Evolutionary conservation across 2,329 filamentous ascomycete species (phyloP).

Genomic region (Harringtonia lauricola): DNA sequence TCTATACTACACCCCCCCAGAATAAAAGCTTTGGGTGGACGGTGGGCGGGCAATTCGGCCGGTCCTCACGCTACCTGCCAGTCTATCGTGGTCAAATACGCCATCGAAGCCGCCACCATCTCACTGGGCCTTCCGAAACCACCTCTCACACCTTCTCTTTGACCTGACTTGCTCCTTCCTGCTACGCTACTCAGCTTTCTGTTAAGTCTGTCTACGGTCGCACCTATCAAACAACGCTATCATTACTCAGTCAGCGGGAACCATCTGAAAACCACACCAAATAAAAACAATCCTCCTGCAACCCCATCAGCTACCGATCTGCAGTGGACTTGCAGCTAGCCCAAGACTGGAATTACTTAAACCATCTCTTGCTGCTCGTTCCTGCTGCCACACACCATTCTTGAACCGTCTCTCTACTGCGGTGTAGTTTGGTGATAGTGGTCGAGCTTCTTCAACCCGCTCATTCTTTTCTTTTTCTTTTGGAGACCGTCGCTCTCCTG

Average conservation of each 20-base stretch:
- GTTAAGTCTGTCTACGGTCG: neutral
- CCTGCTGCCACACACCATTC: constrained; percentile 4
- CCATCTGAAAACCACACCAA: neutral
- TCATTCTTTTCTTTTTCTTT: constrained; percentile 1
- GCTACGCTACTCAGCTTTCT: neutral
- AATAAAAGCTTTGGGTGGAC: neutral
- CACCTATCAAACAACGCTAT: constrained; percentile 1
- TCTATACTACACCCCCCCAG: constrained; percentile 1
- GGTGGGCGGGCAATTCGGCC: constrained; percentile 9
- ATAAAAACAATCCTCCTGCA: constrained; percentile 1
- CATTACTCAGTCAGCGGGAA: neutral
- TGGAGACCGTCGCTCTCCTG: neutral
- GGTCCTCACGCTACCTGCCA: constrained; percentile 16
- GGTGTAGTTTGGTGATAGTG: constrained; percentile 1
- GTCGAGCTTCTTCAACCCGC: neutral
- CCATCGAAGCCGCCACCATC: constrained; percentile 21
- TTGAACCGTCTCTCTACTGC: constrained; percentile 1
- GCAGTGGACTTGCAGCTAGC: constrained; percentile 18
- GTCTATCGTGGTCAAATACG: constrained; percentile 25
- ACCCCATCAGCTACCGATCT: constrained; percentile 5
- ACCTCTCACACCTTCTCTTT: neutral
- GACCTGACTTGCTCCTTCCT: neutral
- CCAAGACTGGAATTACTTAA: constrained; percentile 18
- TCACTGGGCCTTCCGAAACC: neutral
- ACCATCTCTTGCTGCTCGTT: too few species aligned